A percentile compares a stretch with the other conserved stretches of the same genome.
Conservation (phyloP, 495 filamentous ascomycete genomes). For the Pyrenopolyporus hunteri region DNA sequence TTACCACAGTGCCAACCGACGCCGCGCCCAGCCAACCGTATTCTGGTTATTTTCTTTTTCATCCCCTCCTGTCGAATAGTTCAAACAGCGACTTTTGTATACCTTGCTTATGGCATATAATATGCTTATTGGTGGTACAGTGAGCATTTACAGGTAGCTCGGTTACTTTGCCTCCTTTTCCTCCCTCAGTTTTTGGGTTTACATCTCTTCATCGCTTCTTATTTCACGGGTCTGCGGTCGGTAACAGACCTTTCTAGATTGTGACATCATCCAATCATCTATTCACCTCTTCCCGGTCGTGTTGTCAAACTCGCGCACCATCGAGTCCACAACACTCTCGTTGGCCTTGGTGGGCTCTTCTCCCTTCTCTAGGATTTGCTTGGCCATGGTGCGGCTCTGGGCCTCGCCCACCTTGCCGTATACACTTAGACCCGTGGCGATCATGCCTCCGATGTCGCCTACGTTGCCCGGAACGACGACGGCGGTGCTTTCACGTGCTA, state of each 20-base stretch:
- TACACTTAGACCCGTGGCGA: constrained; percentile 92
- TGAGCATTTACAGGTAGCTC: not conserved
- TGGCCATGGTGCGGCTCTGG: constrained; percentile 74
- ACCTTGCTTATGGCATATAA: not conserved
- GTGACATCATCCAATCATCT: not conserved
- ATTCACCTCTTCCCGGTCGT: constrained; percentile 30
- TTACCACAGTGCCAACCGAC: constrained; percentile 18
- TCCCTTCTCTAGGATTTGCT: constrained; percentile 48
- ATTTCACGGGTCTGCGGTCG: too few species aligned
- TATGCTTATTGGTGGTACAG: constrained; percentile 14
- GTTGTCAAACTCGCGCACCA: constrained; percentile 48
- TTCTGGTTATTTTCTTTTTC: constrained; percentile 3
- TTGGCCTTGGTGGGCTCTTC: constrained; percentile 22
- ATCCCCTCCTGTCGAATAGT: not conserved
- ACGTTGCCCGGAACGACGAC: constrained; percentile 96
- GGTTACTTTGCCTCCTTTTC: not conserved
- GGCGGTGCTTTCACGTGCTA: constrained; percentile 92
- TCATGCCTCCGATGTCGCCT: constrained; percentile 97
- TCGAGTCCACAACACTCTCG: constrained; percentile 44
- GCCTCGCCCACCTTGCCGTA: constrained; percentile 90
- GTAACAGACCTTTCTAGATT: not conserved
- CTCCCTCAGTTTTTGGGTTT: not conserved
- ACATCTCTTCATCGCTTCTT: not conserved
- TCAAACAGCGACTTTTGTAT: constrained; percentile 7
- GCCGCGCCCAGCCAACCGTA: constrained; percentile 23